Conservation (phyloP, 2,329 filamentous ascomycete species). For the Cercospora nicotianae region DNA sequence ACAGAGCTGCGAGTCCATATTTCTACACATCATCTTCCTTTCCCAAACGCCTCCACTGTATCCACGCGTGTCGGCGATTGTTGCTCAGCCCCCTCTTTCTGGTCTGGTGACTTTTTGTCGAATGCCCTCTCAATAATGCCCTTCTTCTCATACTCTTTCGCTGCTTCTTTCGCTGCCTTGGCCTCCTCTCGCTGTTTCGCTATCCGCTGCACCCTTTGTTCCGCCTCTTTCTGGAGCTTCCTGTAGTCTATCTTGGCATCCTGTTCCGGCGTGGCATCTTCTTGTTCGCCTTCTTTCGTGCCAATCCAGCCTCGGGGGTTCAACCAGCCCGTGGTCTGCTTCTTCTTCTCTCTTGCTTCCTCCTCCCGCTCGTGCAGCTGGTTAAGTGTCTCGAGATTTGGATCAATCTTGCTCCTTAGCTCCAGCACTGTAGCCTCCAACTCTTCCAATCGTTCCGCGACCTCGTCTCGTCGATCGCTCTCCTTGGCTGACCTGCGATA, state of each 20-base stretch:
- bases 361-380: conserved; percentile 41
- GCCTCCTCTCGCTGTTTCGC: conserved; percentile 12
- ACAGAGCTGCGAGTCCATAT: conserved; percentile 19
- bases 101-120: conserved; percentile 8
- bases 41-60: conserved; percentile 26
- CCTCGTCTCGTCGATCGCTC: conserved; percentile 58
- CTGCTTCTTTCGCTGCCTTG: conserved; percentile 10
- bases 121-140: conserved; percentile 9
- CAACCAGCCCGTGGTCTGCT: conserved; percentile 31
- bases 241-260: conserved; percentile 17
- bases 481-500: conserved; percentile 63
- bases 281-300: conserved; percentile 16
- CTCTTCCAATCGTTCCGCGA: conserved; percentile 59
- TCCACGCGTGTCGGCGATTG: conserved; percentile 23
- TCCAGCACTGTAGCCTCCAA: conserved; percentile 53
- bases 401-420: conserved; percentile 36
- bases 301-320: conserved; percentile 28
- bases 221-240: conserved; percentile 18
- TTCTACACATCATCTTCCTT: conserved; percentile 28
- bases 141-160: conserved; percentile 17
- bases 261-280: conserved; percentile 17
- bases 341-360: conserved; percentile 30
- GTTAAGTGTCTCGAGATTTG: conserved; percentile 38
- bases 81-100: conserved; percentile 14
- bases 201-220: conserved; percentile 10